phyloP scores from a whole-genome alignment of 768 basidiomycete species.

The Sporobolomyces pararoseus region DNA sequence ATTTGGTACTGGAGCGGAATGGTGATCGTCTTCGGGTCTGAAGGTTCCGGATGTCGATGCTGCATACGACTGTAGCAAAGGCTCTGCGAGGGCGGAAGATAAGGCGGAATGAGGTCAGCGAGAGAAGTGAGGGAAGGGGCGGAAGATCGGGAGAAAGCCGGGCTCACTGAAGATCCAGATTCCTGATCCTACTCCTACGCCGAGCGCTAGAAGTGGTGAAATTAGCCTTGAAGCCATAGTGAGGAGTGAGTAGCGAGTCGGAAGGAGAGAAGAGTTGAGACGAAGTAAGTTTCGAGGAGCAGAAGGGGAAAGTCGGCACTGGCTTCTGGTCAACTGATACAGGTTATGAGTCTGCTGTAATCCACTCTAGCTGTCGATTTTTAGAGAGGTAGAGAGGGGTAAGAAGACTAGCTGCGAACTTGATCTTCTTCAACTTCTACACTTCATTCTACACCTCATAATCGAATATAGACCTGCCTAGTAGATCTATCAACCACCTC shows the following conservation, averaged over 20 bases:
- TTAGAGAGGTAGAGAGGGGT: too few species aligned
- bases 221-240: constrained; percentile 7
- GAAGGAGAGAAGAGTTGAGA: background rate
- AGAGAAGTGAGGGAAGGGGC: background rate
- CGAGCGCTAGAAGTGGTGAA: constrained; percentile 18
- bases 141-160: background rate
- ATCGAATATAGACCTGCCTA: too few species aligned
- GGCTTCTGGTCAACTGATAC: too few species aligned
- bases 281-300: background rate
- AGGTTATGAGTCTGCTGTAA: too few species aligned
- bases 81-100: constrained; percentile 19
- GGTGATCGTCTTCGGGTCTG: constrained; percentile 38
- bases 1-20: constrained; percentile 28
- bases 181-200: constrained; percentile 20
- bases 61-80: constrained; percentile 32
- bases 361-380: too few species aligned
- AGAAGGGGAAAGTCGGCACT: background rate
- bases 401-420: too few species aligned
- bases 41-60: constrained; percentile 35
- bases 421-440: too few species aligned
- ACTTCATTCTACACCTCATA: too few species aligned
- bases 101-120: background rate
- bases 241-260: background rate
- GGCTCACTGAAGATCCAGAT: constrained; percentile 38
- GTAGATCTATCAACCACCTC: background rate